phyloP scores from a whole-genome alignment of 345 rosid species.

The Hibiscus tridactylites region DNA sequence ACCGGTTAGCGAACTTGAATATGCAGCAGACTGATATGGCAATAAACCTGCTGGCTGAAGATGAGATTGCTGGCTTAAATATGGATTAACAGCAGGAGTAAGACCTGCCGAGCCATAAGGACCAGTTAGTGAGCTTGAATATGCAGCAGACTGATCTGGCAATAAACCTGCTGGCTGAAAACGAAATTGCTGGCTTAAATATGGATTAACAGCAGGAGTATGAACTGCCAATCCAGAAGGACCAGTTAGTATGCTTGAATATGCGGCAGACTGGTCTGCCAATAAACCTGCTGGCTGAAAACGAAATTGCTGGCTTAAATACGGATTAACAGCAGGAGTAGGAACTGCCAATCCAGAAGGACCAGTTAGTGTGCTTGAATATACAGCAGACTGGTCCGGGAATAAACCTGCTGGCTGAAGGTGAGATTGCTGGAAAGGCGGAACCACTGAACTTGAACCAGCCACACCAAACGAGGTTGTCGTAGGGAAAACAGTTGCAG shows the following conservation, averaged over 20 bases:
- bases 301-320: conserved; percentile 28
- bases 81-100: too few species aligned
- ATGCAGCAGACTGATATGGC: too few species aligned
- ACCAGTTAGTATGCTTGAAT: conserved; percentile 22
- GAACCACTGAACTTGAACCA: conserved; percentile 24
- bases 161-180: conserved; percentile 31
- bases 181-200: conserved; percentile 28
- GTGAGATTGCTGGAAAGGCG: conserved; percentile 32
- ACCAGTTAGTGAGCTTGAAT: conserved; percentile 22
- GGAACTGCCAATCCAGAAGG: conserved; percentile 24
- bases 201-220: conserved; percentile 17
- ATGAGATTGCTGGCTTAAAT: too few species aligned
- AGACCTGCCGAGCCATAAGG: conserved; percentile 21
- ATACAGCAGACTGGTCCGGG: conserved; percentile 17
- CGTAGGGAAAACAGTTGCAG: conserved; percentile 16
- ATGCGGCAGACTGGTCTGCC: conserved; percentile 18
- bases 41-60: too few species aligned
- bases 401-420: conserved; percentile 32
- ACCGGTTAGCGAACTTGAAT: conserved; percentile 10
- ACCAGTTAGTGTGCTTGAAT: conserved; percentile 23
- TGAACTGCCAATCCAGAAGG: conserved; percentile 24
- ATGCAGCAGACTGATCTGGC: conserved; percentile 19
- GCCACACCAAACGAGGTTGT: conserved; percentile 12
- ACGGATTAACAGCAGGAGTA: conserved; percentile 18
- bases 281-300: conserved; percentile 31